Conservation (phyloP, 108 stramenopile species). For the Cyclotella choctawhatcheeana region DNA sequence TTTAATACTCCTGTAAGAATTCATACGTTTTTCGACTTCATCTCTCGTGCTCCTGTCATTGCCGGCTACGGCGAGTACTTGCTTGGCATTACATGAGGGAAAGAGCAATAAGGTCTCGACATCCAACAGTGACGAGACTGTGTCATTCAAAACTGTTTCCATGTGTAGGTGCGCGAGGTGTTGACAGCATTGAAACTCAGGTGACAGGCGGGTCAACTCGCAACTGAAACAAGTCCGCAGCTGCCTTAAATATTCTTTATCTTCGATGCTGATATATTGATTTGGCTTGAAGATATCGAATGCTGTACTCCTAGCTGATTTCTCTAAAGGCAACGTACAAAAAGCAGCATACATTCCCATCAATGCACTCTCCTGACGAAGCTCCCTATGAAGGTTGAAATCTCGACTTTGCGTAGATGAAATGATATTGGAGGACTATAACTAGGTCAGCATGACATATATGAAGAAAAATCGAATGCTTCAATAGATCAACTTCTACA, state of each 20-base stretch:
- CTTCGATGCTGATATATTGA: constrained; percentile 5
- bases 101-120: constrained; percentile 28
- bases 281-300: constrained; percentile 10
- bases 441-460: neutral
- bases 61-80: constrained; percentile 18
- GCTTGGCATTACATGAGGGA: constrained; percentile 28
- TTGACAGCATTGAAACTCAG: constrained; percentile 13
- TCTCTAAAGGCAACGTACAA: constrained; percentile 21
- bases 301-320: neutral
- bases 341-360: constrained; percentile 34
- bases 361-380: constrained; percentile 11
- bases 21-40: constrained; percentile 13
- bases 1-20: neutral
- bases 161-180: constrained; percentile 10
- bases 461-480: neutral
- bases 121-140: constrained; percentile 22
- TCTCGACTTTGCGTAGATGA: too few relatives aligned
- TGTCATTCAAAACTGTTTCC: constrained; percentile 19
- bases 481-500: neutral
- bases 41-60: constrained; percentile 32
- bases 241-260: constrained; percentile 21
- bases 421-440: neutral
- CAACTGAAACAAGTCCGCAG: constrained; percentile 30
- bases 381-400: neutral
- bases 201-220: constrained; percentile 36